A percentile compares a stretch with the other conserved stretches of the same genome.
Evolutionary conservation across 2,329 filamentous ascomycete genomes (phyloP).

Genomic region (Penicillium olsonii): DNA sequence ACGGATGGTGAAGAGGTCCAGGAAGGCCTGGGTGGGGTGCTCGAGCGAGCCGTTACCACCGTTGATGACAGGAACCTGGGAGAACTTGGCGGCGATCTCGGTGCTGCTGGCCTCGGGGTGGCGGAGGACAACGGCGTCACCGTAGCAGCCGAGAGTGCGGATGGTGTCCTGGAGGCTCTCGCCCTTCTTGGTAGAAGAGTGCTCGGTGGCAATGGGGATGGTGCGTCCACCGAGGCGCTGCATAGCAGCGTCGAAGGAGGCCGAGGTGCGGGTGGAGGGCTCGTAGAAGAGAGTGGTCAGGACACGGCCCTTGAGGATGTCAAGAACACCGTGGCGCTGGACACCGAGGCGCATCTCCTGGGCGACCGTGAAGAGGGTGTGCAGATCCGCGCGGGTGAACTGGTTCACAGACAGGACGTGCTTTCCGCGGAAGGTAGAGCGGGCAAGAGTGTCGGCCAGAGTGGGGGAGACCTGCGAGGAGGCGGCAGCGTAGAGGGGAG

Average conservation of each 20-base stretch:
- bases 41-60: slow-evolving; percentile 94
- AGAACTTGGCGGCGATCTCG: slow-evolving; percentile 80
- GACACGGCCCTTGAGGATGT: slow-evolving; percentile 81
- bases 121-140: slow-evolving; percentile 91
- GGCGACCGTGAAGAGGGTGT: slow-evolving; percentile 91
- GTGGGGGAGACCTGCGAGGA: slow-evolving; percentile 59
- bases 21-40: slow-evolving; percentile 95
- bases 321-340: slow-evolving; percentile 84
- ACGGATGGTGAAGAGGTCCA: slow-evolving; percentile 97
- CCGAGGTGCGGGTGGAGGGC: slow-evolving; percentile 91
- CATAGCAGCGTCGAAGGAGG: slow-evolving; percentile 97
- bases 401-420: slow-evolving; percentile 91
- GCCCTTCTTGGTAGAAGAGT: slow-evolving; percentile 91
- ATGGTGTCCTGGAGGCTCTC: slow-evolving; percentile 92
- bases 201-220: slow-evolving; percentile 75
- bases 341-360: slow-evolving; percentile 97
- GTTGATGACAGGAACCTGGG: slow-evolving; percentile 91
- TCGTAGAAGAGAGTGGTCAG: slow-evolving; percentile 96
- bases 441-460: slow-evolving; percentile 71
- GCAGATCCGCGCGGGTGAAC: slow-evolving; percentile 83
- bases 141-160: slow-evolving; percentile 89
- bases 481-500: slow-evolving; percentile 40
- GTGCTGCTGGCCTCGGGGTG: slow-evolving; percentile 83
- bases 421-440: slow-evolving; percentile 83
- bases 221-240: slow-evolving; percentile 91